A percentile compares a stretch with the other conserved stretches of the same genome.
phyloP scores from a whole-genome alignment of 768 basidiomycete genomes.

The Naganishia vaughanmartiniae region DNA sequence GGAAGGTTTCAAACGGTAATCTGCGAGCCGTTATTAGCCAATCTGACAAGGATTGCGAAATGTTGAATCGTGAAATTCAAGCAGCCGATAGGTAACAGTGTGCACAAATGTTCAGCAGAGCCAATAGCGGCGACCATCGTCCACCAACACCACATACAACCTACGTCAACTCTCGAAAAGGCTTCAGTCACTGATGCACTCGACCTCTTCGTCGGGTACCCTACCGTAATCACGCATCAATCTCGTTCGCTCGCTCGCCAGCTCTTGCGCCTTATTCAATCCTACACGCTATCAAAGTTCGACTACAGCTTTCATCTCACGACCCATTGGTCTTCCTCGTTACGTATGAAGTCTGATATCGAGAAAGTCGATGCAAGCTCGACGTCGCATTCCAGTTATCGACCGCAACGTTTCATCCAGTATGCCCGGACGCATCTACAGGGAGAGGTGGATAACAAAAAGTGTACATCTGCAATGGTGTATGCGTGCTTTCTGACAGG shows the following conservation, averaged over 20 bases:
- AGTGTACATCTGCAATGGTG: conserved; percentile 30
- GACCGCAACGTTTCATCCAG: neutral
- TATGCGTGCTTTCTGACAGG: conserved; percentile 49
- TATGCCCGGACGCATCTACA: neutral
- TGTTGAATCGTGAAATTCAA: neutral
- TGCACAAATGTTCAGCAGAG: neutral
- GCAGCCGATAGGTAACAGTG: neutral
- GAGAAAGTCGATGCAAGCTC: conserved; percentile 6
- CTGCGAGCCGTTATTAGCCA: neutral
- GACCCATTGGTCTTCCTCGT: neutral
- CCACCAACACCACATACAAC: neutral
- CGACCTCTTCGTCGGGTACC: too few species aligned
- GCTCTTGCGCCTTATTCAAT: too few species aligned
- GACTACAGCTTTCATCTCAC: neutral
- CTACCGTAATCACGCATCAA: too few species aligned
- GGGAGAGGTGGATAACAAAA: conserved; percentile 25
- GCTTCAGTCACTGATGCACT: neutral
- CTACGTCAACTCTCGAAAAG: neutral
- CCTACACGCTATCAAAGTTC: too few species aligned
- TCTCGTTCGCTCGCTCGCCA: too few species aligned
- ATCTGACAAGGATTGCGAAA: neutral
- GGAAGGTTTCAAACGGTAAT: neutral
- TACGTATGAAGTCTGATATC: conserved; percentile 1
- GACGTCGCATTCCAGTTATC: conserved; percentile 13
- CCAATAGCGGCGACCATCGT: neutral